A percentile compares a stretch with the other conserved stretches of the same genome.
phyloP scores from a whole-genome alignment of 2,329 filamentous ascomycete species.

The Clarireedia paspali region DNA sequence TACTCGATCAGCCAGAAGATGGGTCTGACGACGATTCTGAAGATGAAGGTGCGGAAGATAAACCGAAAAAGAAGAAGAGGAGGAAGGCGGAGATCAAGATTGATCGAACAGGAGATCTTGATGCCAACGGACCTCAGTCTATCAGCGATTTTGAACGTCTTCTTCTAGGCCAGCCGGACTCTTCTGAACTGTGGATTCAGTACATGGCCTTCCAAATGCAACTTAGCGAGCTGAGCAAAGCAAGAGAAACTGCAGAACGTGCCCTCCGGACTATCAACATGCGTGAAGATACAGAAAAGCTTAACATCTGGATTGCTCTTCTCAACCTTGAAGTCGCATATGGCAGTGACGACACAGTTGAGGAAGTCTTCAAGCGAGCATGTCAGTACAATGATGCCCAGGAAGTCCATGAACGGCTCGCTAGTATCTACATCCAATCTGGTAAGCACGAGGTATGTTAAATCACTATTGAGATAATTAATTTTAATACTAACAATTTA shows the following conservation, averaged over 20 bases:
- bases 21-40: conserved; percentile 39
- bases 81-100: conserved; percentile 72
- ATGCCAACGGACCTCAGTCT: conserved; percentile 80
- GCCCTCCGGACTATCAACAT: conserved; percentile 88
- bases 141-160: conserved; percentile 90
- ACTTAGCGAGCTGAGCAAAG: conserved; percentile 79
- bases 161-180: conserved; percentile 84
- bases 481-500: conserved; percentile 18
- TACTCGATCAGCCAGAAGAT: conserved; percentile 45
- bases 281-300: conserved; percentile 82
- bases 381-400: conserved; percentile 91
- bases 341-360: conserved; percentile 72
- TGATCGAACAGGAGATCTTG: conserved; percentile 87
- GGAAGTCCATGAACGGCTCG: conserved; percentile 80
- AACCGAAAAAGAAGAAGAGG: conserved; percentile 63
- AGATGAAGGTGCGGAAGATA: conserved; percentile 31
- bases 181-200: conserved; percentile 86
- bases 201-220: conserved; percentile 99
- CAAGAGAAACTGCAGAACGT: conserved; percentile 81
- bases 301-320: conserved; percentile 91
- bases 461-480: background rate
- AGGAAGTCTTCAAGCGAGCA: conserved; percentile 83
- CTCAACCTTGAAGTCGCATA: conserved; percentile 92
- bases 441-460: conserved; percentile 69
- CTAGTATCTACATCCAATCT: conserved; percentile 91